phyloP scores from a whole-genome alignment of 1,139 yeast genomes.

The Yarrowia galli region DNA sequence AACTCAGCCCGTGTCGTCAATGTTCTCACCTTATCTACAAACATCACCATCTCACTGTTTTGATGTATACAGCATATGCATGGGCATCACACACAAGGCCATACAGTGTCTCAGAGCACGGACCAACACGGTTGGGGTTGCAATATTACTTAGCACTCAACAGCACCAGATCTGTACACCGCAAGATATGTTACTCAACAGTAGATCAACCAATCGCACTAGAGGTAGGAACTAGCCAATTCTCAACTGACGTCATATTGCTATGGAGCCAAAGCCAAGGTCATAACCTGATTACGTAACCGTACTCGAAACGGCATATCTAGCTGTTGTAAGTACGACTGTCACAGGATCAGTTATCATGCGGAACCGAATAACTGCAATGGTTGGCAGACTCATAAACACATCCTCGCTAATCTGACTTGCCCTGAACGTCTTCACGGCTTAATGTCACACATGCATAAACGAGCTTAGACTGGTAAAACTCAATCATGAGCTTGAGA shows the following conservation, averaged over 20 bases:
- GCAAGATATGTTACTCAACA: too few relatives aligned
- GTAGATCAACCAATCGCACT: too few relatives aligned
- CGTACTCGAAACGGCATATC: not conserved
- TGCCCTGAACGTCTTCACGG: not conserved
- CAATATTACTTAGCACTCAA: not conserved
- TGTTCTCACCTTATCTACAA: not conserved
- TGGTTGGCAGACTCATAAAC: too few relatives aligned
- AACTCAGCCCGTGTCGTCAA: too few relatives aligned
- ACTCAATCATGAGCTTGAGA: conserved; percentile 26
- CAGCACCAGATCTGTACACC: not conserved
- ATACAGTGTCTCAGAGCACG: not conserved
- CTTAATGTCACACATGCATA: not conserved
- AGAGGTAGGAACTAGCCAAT: too few relatives aligned
- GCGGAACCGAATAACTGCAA: too few relatives aligned
- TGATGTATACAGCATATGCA: conserved; percentile 15
- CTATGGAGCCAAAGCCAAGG: too few relatives aligned
- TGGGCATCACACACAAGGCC: not conserved
- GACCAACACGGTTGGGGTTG: too few relatives aligned
- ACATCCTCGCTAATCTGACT: not conserved
- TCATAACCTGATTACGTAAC: not conserved
- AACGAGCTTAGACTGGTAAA: not conserved
- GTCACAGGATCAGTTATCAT: too few relatives aligned
- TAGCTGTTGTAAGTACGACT: too few relatives aligned
- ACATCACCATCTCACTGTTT: conserved; percentile 1
- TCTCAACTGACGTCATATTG: not conserved